Evolutionary conservation across 176 grass and related monocot genomes (phyloP).

Genomic region (Elaeis guineensis): DNA sequence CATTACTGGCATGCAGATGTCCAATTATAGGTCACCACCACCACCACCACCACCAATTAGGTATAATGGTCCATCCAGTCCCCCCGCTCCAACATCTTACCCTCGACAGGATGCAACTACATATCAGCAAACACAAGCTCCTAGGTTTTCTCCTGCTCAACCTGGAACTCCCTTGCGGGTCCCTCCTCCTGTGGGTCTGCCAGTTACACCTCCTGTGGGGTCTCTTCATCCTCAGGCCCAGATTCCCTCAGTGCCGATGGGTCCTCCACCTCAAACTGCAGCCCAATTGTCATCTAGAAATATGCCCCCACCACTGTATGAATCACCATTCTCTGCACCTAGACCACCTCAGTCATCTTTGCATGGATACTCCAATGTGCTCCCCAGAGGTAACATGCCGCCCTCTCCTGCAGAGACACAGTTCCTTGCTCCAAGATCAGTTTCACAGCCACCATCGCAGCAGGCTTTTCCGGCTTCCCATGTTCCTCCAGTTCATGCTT

Average conservation of each 20-base stretch:
- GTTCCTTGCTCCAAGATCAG: constrained; percentile 22
- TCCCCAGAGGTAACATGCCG: constrained; percentile 1
- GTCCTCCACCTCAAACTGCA: constrained; percentile 4
- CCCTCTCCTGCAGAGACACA: constrained; percentile 16
- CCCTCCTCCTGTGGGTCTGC: constrained; percentile 12
- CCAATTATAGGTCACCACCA: constrained; percentile 6
- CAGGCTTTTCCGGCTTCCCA: constrained; percentile 17
- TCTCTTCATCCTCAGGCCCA: constrained; percentile 15
- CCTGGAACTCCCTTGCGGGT: constrained; percentile 3
- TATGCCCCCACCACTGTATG: constrained; percentile 8
- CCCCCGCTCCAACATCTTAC: background rate
- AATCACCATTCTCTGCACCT: background rate
- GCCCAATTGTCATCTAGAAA: constrained; percentile 23
- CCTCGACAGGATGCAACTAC: background rate
- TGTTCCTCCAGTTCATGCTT: constrained; percentile 12
- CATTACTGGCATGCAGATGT: constrained; percentile 22
- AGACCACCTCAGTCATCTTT: constrained; percentile 26
- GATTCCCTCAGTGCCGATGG: constrained; percentile 21
- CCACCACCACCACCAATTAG: background rate
- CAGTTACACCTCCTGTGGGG: background rate
- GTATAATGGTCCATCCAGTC: constrained; percentile 15
- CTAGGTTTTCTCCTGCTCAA: constrained; percentile 12
- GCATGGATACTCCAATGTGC: constrained; percentile 33
- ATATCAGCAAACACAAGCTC: constrained; percentile 10
- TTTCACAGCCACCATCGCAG: constrained; percentile 32